These are phyloP conservation scores for Paecilomyces dactylethromorphus DNA, from an alignment of 2,329 filamentous ascomycete genomes.

Conservation along the genomic window DNA sequence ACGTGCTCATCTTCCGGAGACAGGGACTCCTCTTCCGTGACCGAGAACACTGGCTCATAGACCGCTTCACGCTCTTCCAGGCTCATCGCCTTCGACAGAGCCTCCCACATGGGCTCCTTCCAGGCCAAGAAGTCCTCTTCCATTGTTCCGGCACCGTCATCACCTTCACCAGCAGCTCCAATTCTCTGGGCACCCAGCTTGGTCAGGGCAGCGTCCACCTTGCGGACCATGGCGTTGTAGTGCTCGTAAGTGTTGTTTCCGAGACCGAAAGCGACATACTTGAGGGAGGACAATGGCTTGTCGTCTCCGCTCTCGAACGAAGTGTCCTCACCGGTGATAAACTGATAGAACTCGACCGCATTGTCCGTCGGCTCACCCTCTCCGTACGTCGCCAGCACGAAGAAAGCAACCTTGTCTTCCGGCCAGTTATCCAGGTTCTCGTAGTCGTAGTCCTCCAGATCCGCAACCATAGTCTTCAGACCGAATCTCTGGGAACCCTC, in stretches of 20 bases:
- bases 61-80: conserved; percentile 92
- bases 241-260: conserved; percentile 99
- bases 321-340: conserved; percentile 74
- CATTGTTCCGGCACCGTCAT: conserved; percentile 98
- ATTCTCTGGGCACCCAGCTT: conserved; percentile 80
- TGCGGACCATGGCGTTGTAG: conserved; percentile 97
- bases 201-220: conserved; percentile 72
- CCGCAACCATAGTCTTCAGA: conserved; percentile 95
- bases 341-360: conserved; percentile 98
- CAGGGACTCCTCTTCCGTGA: conserved; percentile 69
- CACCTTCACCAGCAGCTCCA: conserved; percentile 85
- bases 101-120: conserved; percentile 99
- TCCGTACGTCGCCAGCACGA: conserved; percentile 93
- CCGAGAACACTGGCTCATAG: conserved; percentile 86
- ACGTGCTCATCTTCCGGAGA: conserved; percentile 71
- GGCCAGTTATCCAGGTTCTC: conserved; percentile 87
- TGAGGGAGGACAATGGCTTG: conserved; percentile 71
- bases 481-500: conserved; percentile 95
- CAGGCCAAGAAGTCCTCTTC: conserved; percentile 98
- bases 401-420: conserved; percentile 86
- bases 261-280: conserved; percentile 91
- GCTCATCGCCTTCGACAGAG: conserved; percentile 73
- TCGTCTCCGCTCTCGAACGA: conserved; percentile 73
- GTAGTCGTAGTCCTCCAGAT: conserved; percentile 95
- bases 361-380: conserved; percentile 99